Conservation (phyloP, 805 yeast genomes). For the Yamadazyma paraphyllophila region DNA sequence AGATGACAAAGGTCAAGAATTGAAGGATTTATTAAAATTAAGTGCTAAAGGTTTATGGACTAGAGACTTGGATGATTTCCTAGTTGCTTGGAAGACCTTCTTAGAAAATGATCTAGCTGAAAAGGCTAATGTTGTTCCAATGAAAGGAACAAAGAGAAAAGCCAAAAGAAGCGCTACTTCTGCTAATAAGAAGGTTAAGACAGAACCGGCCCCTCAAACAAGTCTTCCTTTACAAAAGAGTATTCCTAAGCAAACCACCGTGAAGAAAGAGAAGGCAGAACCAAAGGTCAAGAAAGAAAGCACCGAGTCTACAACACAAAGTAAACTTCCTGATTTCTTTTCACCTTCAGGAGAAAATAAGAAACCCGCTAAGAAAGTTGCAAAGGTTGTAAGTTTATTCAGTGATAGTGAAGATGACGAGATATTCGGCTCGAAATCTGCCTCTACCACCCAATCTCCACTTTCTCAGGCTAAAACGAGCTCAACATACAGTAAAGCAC, state of each 20-base stretch:
- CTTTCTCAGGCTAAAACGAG: constrained; percentile 1
- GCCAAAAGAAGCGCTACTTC: constrained; percentile 14
- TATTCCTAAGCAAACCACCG: background rate
- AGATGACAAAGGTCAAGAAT: constrained; percentile 68
- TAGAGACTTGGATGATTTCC: constrained; percentile 74
- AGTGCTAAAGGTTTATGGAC: constrained; percentile 89
- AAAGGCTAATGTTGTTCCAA: constrained; percentile 49
- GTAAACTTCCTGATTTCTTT: constrained; percentile 20
- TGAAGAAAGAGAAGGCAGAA: constrained; percentile 3
- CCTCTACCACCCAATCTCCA: constrained; percentile 10
- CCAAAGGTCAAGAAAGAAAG: background rate
- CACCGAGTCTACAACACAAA: background rate
- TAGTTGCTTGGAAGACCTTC: constrained; percentile 64
- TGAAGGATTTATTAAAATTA: constrained; percentile 60
- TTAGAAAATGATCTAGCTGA: constrained; percentile 61
- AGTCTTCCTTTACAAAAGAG: background rate
- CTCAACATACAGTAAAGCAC: background rate
- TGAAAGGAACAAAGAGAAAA: constrained; percentile 42
- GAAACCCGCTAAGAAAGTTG: constrained; percentile 8
- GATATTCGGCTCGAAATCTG: constrained; percentile 17
- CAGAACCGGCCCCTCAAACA: constrained; percentile 7
- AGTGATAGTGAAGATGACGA: constrained; percentile 39
- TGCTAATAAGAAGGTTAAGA: constrained; percentile 14
- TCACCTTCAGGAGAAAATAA: constrained; percentile 13
- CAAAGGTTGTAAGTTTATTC: constrained; percentile 17